Evolutionary conservation across 2,329 filamentous ascomycete species (phyloP), one percentile per base, ranked within the genome.

Genomic region (Leptodontidium sp.): DNA sequence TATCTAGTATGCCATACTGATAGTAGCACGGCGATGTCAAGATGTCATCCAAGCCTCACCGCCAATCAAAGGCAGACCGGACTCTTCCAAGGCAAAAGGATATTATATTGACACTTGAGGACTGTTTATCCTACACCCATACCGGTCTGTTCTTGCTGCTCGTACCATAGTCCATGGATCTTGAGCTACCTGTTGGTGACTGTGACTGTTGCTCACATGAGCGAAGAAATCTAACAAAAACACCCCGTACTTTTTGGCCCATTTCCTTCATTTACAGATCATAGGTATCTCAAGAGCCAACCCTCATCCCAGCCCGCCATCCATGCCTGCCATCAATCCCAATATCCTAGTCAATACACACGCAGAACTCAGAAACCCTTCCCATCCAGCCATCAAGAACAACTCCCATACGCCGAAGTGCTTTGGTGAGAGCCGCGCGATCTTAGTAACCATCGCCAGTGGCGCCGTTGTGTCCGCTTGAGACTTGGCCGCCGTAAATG

Each of bases 401-500:
- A 70, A 72, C 71, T 64, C 70, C 72, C 66, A 59, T 68, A 71
- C 71, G 72, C 74, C 71, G 58, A 67, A 62, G 49, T 65, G 35
- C 61, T 68, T 65, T 35, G 35, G 66, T 55, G 68, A 61, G 66
- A 71, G 57, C 57, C 58, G 40, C 21, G 58, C 17, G 57, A 40
- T 14, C 45, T 71, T 68, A 78, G 69, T 77, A 78, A 40, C 71
- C 70, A 55, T 77, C 75, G 52, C 75, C 74, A 55, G 74, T 69
- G 47, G 86, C 81, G 47, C 88, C 88, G 75, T 90, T 90, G 73
- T 90, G 88, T 35, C 84, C 84, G 45, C 82, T 77, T 73, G 87
- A 85, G n/a, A 81, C 80, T 71, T 82, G 82, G 71, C 84, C 85
- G 38, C 79, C 81, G 64, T 85, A 81, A 4, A 82, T 72, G 15